Base-by-base conservation (phyloP, 1,284 basidiomycete genomes). In the Cyathus olla region DNA sequence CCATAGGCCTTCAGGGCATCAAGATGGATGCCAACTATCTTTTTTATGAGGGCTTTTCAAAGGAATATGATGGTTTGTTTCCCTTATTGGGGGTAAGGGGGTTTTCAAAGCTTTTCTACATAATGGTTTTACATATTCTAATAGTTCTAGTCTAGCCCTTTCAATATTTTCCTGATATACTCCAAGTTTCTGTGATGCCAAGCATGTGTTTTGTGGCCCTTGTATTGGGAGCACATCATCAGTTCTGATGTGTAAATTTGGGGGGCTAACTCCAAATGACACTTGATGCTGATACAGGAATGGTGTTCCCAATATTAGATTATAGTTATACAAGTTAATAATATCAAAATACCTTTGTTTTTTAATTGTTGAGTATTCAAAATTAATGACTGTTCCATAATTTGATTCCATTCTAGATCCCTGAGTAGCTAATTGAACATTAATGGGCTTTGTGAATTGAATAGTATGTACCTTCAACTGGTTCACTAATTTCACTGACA, bases 401-500 rank as follows among this genome's bases (percentile, higher is more conserved):
- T 60, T 64, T 3, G 65, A 44, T 35, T 62, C 63, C 4, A 62
- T 64, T 1, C 49, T 49, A 6, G 67, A 67, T 2, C 64, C 67
- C 46, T 68, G 64, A 0, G 65, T 63, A 4, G 69, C 67, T 31
- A 72, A 57, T 10, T 66, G 59, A 0, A 73, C 28, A 22, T 56
- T 50, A 27, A 72, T 51, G 0, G 63, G 64, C 31, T 65, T 69
- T 2, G 37, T 40, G 3, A 71, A 51, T 8, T 56, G 26, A 1
- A 66, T 56, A 21, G 55, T 54, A 28, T 39, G 22, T 64, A 79
- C 60, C 57, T 73, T 63, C 21, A 80, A 62, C 60, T 80, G 78
- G 56, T 79, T 72, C 0, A 69, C 76, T 5, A 78, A 48, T 10
- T 64, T 73, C 2, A 71, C 64, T 3, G 77, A 79, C 21, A 80